Evolutionary conservation across 805 yeast genomes (phyloP).

Genomic region (Saturnispora sekii): DNA sequence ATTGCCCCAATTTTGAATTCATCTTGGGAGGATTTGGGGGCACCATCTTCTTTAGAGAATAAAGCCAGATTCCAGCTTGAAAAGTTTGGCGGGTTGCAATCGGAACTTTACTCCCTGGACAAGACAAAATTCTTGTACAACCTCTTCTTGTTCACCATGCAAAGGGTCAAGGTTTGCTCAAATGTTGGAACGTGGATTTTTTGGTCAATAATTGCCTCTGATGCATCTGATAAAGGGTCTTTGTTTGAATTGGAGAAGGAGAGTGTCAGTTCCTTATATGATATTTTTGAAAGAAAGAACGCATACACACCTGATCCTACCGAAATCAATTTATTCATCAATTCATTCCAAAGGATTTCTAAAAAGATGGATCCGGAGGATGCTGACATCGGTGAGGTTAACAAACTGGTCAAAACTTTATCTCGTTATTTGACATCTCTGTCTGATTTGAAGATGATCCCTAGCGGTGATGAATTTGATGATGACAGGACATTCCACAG

Average conservation of each 20-base stretch:
- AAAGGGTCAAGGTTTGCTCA: conserved; percentile 52
- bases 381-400: conserved; percentile 43
- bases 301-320: conserved; percentile 42
- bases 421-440: conserved; percentile 55
- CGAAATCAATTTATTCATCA: conserved; percentile 48
- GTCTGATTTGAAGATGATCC: conserved; percentile 62
- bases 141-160: conserved; percentile 58
- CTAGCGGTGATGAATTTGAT: conserved; percentile 74
- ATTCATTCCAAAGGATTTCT: conserved; percentile 34
- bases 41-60: conserved; percentile 49
- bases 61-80: conserved; percentile 47
- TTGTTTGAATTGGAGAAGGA: conserved; percentile 54
- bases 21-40: conserved; percentile 70
- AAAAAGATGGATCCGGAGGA: conserved; percentile 54
- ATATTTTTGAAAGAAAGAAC: conserved; percentile 45
- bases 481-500: conserved; percentile 79
- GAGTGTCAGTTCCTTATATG: conserved; percentile 53
- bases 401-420: conserved; percentile 42
- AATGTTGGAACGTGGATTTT: conserved; percentile 53
- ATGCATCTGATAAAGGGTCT: conserved; percentile 48
- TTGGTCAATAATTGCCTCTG: conserved; percentile 65
- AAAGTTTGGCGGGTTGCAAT: conserved; percentile 63
- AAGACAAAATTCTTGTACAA: conserved; percentile 56
- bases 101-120: conserved; percentile 43
- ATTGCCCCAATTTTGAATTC: conserved; percentile 45